phyloP scores from a whole-genome alignment of 805 yeast genomes.

The Pichia eremophila region DNA sequence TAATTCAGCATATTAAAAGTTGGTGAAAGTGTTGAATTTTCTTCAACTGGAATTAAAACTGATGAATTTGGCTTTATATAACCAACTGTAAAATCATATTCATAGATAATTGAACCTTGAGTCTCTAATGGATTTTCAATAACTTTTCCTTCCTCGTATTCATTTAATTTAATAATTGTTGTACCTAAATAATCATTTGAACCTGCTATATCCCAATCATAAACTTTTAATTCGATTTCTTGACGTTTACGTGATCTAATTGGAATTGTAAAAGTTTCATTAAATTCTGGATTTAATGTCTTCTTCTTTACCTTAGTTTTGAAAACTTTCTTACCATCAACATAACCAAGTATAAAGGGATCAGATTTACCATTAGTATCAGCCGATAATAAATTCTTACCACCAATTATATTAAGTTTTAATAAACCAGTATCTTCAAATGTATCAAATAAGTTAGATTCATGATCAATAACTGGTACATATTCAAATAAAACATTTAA shows the following conservation, averaged over 20 bases:
- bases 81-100: conserved; percentile 51
- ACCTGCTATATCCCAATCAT: conserved; percentile 77
- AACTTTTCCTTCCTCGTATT: conserved; percentile 19
- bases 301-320: conserved; percentile 57
- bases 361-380: conserved; percentile 74
- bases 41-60: conserved; percentile 36
- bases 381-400: conserved; percentile 43
- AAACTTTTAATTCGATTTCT: conserved; percentile 38
- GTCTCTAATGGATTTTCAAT: conserved; percentile 45
- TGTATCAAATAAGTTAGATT: conserved; percentile 35
- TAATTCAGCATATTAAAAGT: conserved; percentile 31
- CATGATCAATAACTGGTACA: conserved; percentile 50
- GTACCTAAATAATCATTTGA: conserved; percentile 53
- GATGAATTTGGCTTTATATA: conserved; percentile 57
- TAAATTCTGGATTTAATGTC: conserved; percentile 68
- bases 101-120: conserved; percentile 50
- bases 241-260: conserved; percentile 55
- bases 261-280: conserved; percentile 52
- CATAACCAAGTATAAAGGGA: conserved; percentile 47
- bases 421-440: conserved; percentile 61
- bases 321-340: conserved; percentile 45
- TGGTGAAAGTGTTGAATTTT: conserved; percentile 10
- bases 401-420: conserved; percentile 48
- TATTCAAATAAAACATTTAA: conserved; percentile 47
- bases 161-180: conserved; percentile 38